Base-by-base conservation (phyloP, 257 asterid species). In the Thymus mandschuricus region DNA sequence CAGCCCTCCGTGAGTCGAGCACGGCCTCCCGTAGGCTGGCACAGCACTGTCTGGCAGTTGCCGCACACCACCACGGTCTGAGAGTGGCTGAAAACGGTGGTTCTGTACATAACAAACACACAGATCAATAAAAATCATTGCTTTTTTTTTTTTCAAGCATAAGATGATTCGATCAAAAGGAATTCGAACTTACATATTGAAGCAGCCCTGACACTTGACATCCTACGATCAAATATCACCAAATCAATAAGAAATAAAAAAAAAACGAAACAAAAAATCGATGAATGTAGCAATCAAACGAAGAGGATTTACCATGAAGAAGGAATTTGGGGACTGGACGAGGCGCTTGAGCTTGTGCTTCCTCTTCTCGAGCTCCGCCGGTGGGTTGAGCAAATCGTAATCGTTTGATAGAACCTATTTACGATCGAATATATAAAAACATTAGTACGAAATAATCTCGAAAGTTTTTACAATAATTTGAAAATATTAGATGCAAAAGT, bases 1-100 rank as follows among this genome's bases (percentile, higher is more conserved):
- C 96, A 88, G 2, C 96, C 96, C 80, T 89, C 96, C 0, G 89
- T 88, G 64, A 88, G 96, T 1, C 90, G 69, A 27, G 96, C 96
- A 3, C 88, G 85, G 0, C 88, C 91, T 2, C 96, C 87, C 0
- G 87, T 89, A 3, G 92, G 96, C 65, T 86, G 75, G 69, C 75
- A 71, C 0, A 71, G 69, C 31, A 71, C 75, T 4, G 75, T 71
- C 68, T 70, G 75, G 61, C 75, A 70, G 43, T 71, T 71, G 51
- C 96, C 87, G 74, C 78, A 81, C 8, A 73, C 30, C 12, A 71
- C 75, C 0, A 71, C 75, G 2, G 75, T 71, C 48, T 71, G 75
- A 0, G 69, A 71, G 33, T 71, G 75, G 43, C 75, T 71, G 54
- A 71, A 71, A 1, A 71, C 75, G 1, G 75, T 71, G 38, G 75